Evolutionary conservation across 2,329 filamentous ascomycete species (phyloP), one percentile per base, ranked within the genome.

Genomic region (Nannizziopsis barbatae): DNA sequence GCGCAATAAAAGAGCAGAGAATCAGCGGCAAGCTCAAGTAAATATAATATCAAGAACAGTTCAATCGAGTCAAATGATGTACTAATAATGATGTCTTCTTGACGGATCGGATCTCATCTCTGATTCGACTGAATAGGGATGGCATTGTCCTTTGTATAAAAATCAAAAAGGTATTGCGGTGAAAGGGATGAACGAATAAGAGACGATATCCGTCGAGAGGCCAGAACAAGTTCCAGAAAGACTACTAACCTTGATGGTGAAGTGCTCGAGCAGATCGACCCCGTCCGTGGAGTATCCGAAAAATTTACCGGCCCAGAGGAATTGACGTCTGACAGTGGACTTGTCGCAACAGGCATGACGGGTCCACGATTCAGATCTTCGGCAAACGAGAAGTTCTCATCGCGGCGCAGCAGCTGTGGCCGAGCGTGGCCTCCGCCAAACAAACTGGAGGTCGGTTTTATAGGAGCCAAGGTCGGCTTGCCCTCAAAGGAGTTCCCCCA

Each of bases 401-500:
- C 57, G 36, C 56, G 60, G 8, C 60, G 53, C 20, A 63, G 55
- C 4, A 59, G 50, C 35, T 65, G 63, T n/a, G 60, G 57, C 35
- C 65, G 66, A 56, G 69, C 68, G 53, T 51, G 46, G n/a, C 45
- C 15, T 33, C 65, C 67, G 42, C 72, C 72, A 55, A 69, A 66
- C 44, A 75, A 60, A 58, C 73, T 76, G 39, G 73, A 75, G n/a
- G 65, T 63, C 2, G 71, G 66, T 40, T 67, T 69, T 39, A 75
- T 70, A 9, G 71, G 70, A 4, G 72, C 65, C 42, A 71, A 60
- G 11, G 54, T 50, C 11, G 56, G 52, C 42, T 62, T 63, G 47
- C 69, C 70, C 50, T 67, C 70, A 40, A 68, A 69, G 44, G 70
- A 69, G 63, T 83, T 81, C 53, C 74, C 76, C 72, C 76, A 79